A percentile compares a stretch with the other conserved stretches of the same genome.
Evolutionary conservation across 1,139 yeast species (phyloP).

Genomic region (Williopsis jadinii): DNA sequence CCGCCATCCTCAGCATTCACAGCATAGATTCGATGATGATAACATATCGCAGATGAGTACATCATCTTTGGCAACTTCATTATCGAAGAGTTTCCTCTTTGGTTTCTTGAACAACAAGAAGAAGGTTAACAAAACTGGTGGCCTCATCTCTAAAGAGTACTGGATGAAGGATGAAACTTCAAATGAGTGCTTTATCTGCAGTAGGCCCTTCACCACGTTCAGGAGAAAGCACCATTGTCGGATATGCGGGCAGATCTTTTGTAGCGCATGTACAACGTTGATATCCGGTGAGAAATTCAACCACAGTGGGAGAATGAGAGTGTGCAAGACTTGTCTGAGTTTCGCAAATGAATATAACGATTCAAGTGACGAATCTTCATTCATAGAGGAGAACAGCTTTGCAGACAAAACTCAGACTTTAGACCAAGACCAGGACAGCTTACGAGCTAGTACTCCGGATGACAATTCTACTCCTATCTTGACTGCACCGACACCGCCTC

Average conservation of each 20-base stretch:
- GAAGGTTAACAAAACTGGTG: slow-evolving; percentile 24
- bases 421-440: slow-evolving; percentile 3
- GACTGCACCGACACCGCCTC: slow-evolving; percentile 54
- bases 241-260: slow-evolving; percentile 92
- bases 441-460: neutral
- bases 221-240: slow-evolving; percentile 93
- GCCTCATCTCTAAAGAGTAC: slow-evolving; percentile 55
- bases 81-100: slow-evolving; percentile 35
- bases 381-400: slow-evolving; percentile 28
- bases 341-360: slow-evolving; percentile 56
- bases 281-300: slow-evolving; percentile 71
- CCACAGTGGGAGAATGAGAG: slow-evolving; percentile 65
- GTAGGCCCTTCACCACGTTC: slow-evolving; percentile 65
- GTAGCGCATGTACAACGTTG: slow-evolving; percentile 77
- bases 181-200: slow-evolving; percentile 73
- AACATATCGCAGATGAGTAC: slow-evolving; percentile 23
- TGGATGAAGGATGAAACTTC: slow-evolving; percentile 94
- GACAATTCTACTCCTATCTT: slow-evolving; percentile 10
- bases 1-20: slow-evolving; percentile 11
- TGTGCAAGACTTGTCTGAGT: slow-evolving; percentile 71
- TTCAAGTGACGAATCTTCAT: slow-evolving; percentile 63
- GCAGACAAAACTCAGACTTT: slow-evolving; percentile 20
- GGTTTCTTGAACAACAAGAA: slow-evolving; percentile 39
- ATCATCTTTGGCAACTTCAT: slow-evolving; percentile 33
- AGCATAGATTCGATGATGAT: slow-evolving; percentile 22